Base-by-base conservation (phyloP, 2,329 filamentous ascomycete species). In the Neonectria punicea region DNA sequence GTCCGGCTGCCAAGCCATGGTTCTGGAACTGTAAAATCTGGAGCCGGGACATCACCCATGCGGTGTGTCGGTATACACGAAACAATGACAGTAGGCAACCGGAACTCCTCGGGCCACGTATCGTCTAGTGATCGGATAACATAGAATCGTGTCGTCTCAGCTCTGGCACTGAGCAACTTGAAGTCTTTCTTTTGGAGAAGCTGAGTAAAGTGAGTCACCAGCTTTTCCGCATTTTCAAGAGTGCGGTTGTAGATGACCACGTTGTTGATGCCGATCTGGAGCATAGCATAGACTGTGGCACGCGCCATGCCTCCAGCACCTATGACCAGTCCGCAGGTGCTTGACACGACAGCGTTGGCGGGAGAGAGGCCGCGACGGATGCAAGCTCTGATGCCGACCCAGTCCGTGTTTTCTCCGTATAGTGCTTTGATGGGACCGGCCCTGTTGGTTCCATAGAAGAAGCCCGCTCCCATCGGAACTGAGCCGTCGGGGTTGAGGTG, bases 321-420 rank as follows among this genome's bases (percentile, higher is more conserved):
- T 32, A 91, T 85, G 22, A 91, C 84, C 14, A 91, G 80, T 0
- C 85, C 89, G 2, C 82, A 86, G 2, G 84, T 85, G 10, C 79
- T 82, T 0, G 86, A 81, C 3, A 87, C 83, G 0, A 91, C 85
- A 2, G 87, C 88, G 66, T 91, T 91, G 4, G 91, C 90, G 0
- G 92, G 92, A 1, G 92, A 93, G 2, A 94, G 81, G 2, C 91
- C 91, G 34, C 91, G 85, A 6, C 89, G 86, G 46, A 94, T 87
- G 73, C 91, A 93, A 3, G 90, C 91, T 58, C 90, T 83, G 46
- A 94, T 92, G 5, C 92, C 92, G 36, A 93, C 91, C 90, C 92
- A 94, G 76, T 94, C 92, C 0, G 92, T 94, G 65, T 94, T 94
- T 63, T 94, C 91, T 1, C 92, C 92, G 67, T 93, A 92, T 0